Base-by-base conservation (phyloP, 2,329 filamentous ascomycete genomes). In the Epichloe typhina region DNA sequence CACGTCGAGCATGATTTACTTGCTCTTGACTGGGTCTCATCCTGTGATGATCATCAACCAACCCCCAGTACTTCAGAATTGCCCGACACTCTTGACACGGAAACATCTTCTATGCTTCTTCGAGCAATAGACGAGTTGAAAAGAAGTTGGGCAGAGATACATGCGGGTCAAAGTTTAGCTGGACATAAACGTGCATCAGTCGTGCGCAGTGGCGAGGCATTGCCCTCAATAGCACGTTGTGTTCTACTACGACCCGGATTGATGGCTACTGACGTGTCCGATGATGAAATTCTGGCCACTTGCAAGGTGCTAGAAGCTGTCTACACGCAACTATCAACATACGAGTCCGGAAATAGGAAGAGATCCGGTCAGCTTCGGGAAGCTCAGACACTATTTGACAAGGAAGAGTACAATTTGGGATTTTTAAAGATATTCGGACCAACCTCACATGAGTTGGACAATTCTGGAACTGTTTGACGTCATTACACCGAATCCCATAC, bases 11-110 rank as follows among this genome's bases (percentile, higher is more conserved):
- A 11, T 23, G 47, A 37, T 5, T 23, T 44, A 31, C 47, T 46
- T 33, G 45, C 82, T 38, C 75, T 76, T 55, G 66, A 69, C 13
- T 82, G 79, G 72, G 79, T 83, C 36, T 71, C 76, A 57, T 74
- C 77, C 21, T 83, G 86, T 58, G 79, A 77, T 26, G 40, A 12
- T 19, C 33, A 26, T 15, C 5, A n/a, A 74, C 76, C 45, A 74
- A 6, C n/a, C 17, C 17, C 17, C 5, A 21, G 37, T 33, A 23
- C 9, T n/a, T 5, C 41, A 19, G 48, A 49, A 36, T 4, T 19
- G 8, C 19, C 17, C 23, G 19, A 4, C 46, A 35, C n/a, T 13
- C 37, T 51, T 5, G 49, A 46, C 39, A 13, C 46, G 4, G n/a
- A 42, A 13, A 39, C n/a, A 12, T 31, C 11, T 23, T 31, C 12